Evolutionary conservation across 2,329 filamentous ascomycete species (phyloP).

Genomic region (Coniella lustricola): DNA sequence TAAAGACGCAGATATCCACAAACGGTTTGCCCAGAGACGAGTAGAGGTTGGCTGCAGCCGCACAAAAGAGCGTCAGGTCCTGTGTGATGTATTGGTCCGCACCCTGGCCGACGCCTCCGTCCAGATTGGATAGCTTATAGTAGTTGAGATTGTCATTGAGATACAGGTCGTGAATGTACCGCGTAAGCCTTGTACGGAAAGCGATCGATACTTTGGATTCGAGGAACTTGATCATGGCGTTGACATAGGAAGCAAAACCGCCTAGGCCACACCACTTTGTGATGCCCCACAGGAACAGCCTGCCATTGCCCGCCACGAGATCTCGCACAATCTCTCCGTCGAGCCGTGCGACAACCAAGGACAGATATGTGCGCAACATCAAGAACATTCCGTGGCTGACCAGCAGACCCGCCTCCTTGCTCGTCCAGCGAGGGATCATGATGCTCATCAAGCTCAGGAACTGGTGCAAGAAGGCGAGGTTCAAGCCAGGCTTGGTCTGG

Average conservation of each 20-base stretch:
- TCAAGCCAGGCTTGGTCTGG: slow-evolving; percentile 88
- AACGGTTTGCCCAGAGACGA: slow-evolving; percentile 96
- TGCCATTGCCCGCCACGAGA: slow-evolving; percentile 89
- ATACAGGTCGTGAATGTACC: slow-evolving; percentile 96
- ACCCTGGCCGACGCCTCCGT: slow-evolving; percentile 84
- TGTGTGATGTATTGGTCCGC: slow-evolving; percentile 98
- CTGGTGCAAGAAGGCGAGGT: slow-evolving; percentile 92
- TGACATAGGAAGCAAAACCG: slow-evolving; percentile 90
- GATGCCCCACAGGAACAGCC: slow-evolving; percentile 79
- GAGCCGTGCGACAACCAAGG: slow-evolving; percentile 81
- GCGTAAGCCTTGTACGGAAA: slow-evolving; percentile 86
- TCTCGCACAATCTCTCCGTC: slow-evolving; percentile 96
- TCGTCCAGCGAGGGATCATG: slow-evolving; percentile 92
- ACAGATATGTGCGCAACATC: slow-evolving; percentile 88
- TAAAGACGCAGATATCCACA: slow-evolving; percentile 96
- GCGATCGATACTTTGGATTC: slow-evolving; percentile 98
- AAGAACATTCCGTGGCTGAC: slow-evolving; percentile 85
- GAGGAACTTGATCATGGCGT: slow-evolving; percentile 97
- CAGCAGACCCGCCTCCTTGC: slow-evolving; percentile 88
- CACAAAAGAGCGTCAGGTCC: slow-evolving; percentile 91
- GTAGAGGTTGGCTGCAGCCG: slow-evolving; percentile 84
- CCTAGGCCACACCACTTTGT: slow-evolving; percentile 94
- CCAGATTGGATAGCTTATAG: slow-evolving; percentile 88
- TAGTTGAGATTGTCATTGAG: slow-evolving; percentile 92
- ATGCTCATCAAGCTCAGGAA: slow-evolving; percentile 95